phyloP scores from a whole-genome alignment of 1,284 basidiomycete genomes.

The Heimioporus retisporus region DNA sequence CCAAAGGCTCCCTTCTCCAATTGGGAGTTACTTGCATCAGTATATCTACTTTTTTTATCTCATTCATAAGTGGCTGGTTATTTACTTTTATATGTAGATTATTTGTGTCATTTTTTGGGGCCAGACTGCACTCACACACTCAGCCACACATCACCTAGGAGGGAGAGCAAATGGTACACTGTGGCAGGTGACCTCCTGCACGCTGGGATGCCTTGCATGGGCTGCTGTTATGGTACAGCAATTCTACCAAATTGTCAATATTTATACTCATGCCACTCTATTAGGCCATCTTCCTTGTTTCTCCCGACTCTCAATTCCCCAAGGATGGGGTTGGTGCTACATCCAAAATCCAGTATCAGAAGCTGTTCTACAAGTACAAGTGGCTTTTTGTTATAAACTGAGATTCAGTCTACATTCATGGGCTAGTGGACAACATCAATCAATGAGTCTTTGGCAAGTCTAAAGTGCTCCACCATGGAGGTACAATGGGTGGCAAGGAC shows the following conservation, averaged over 20 bases:
- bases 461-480: neutral
- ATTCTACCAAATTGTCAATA: neutral
- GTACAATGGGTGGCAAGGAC: neutral
- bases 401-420: neutral
- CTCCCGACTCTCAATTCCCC: neutral
- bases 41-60: neutral
- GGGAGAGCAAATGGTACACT: neutral
- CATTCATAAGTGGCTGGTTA: neutral
- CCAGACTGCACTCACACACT: neutral
- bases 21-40: neutral
- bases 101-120: neutral
- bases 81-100: neutral
- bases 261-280: neutral
- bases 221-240: neutral
- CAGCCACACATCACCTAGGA: neutral
- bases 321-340: neutral
- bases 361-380: neutral
- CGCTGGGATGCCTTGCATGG: neutral
- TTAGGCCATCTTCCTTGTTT: neutral
- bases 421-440: neutral
- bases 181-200: neutral
- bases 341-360: neutral
- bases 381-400: neutral
- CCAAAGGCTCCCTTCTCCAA: neutral
- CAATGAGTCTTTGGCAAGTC: neutral